Conservation (phyloP, 306 rosid species). For the Lathyrus sativus region DNA sequence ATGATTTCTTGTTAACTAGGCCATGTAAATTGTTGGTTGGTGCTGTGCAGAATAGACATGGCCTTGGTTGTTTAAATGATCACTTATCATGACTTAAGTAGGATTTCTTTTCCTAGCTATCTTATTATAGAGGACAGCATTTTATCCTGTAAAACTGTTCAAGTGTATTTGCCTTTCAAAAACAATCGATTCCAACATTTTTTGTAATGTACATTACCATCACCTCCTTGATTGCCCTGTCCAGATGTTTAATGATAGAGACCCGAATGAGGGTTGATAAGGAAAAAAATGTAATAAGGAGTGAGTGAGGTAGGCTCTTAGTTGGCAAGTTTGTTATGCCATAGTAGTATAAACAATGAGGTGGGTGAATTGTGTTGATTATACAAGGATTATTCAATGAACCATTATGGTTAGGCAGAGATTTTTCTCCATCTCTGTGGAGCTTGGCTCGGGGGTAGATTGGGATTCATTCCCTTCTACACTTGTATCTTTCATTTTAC, state of each 20-base stretch:
- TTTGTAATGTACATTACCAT: conserved; percentile 23
- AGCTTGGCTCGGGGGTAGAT: too few relatives aligned
- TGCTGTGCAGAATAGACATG: background rate
- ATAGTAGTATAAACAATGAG: too few relatives aligned
- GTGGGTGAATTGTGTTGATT: too few relatives aligned
- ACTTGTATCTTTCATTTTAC: too few relatives aligned
- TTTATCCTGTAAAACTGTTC: conserved; percentile 8
- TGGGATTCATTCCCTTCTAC: too few relatives aligned
- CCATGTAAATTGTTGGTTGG: background rate
- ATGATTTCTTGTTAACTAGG: background rate
- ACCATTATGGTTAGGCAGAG: too few relatives aligned
- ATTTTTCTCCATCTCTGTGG: too few relatives aligned
- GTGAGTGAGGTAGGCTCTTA: too few relatives aligned
- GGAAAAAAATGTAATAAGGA: too few relatives aligned
- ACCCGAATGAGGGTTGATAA: too few relatives aligned
- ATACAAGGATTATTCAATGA: too few relatives aligned
- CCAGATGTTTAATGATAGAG: conserved; percentile 20
- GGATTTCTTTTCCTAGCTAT: conserved; percentile 19
- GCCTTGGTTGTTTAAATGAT: conserved; percentile 4
- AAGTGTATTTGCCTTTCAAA: conserved; percentile 26
- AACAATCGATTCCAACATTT: conserved; percentile 7
- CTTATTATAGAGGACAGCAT: conserved; percentile 4
- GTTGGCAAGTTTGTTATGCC: too few relatives aligned
- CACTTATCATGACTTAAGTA: conserved; percentile 24
- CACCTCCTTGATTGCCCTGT: conserved; percentile 24